Conservation (phyloP, 2,329 filamentous ascomycete genomes). For the Helotiales sp. region DNA sequence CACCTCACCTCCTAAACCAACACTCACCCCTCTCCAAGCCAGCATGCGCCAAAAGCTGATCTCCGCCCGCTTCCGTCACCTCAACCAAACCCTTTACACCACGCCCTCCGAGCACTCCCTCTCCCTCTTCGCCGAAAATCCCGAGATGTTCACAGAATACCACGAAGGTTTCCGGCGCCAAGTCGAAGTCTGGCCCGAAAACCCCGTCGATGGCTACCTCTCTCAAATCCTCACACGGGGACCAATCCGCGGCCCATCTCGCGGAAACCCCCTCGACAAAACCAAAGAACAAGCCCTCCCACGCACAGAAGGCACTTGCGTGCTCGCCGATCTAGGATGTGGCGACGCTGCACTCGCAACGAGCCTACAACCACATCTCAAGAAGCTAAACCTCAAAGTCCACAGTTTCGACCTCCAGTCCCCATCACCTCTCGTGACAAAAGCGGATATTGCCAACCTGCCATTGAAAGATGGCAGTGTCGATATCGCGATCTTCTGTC, state of each 20-base stretch:
- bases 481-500: slow-evolving; percentile 91
- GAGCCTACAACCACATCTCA: slow-evolving; percentile 65
- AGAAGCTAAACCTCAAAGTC: slow-evolving; percentile 74
- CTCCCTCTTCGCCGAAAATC: slow-evolving; percentile 78
- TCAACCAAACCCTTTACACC: slow-evolving; percentile 97
- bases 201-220: slow-evolving; percentile 91
- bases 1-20: slow-evolving; percentile 51
- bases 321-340: slow-evolving; percentile 90
- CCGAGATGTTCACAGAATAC: slow-evolving; percentile 95
- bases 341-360: slow-evolving; percentile 85
- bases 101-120: slow-evolving; percentile 85
- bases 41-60: slow-evolving; percentile 95
- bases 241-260: slow-evolving; percentile 48
- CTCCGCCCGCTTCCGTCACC: slow-evolving; percentile 93
- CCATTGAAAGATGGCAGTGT: slow-evolving; percentile 76
- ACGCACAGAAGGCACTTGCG: slow-evolving; percentile 72
- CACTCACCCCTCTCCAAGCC: slow-evolving; percentile 89
- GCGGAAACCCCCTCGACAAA: slow-evolving; percentile 29
- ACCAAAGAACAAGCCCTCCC: slow-evolving; percentile 57
- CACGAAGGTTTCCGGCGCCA: slow-evolving; percentile 96
- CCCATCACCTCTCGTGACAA: slow-evolving; percentile 76
- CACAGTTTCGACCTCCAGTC: slow-evolving; percentile 87
- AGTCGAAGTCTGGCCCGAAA: slow-evolving; percentile 94
- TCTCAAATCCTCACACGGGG: slow-evolving; percentile 71
- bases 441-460: slow-evolving; percentile 85